These are phyloP conservation scores for Cymbidium sinense DNA, from an alignment of 106 monocot species.

Conservation along the genomic window DNA sequence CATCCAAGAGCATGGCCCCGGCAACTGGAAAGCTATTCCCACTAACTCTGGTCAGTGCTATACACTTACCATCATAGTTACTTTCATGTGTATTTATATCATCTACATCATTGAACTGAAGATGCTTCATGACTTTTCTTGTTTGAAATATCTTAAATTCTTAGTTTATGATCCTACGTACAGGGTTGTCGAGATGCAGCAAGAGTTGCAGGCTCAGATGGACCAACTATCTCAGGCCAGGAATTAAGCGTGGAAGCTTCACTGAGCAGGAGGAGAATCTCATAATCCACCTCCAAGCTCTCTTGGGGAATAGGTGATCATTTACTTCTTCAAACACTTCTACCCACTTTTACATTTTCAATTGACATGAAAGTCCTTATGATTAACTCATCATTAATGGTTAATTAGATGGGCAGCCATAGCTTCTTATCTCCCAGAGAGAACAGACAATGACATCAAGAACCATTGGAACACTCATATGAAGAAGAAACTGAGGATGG, in stretches of 20 bases:
- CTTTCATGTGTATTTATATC: no score
- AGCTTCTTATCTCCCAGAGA: constrained; percentile 7
- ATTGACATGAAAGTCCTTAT: no score
- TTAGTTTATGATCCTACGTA: not conserved
- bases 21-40: constrained; percentile 43
- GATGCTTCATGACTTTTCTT: no score
- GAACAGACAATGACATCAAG: constrained; percentile 9
- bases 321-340: not conserved
- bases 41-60: constrained; percentile 27
- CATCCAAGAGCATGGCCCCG: constrained; percentile 46
- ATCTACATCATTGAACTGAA: no score
- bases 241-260: constrained; percentile 86
- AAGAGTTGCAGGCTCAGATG: constrained; percentile 92
- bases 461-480: constrained; percentile 9
- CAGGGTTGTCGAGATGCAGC: constrained; percentile 85
- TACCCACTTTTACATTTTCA: not conserved
- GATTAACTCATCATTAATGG: not conserved
- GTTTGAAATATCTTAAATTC: no score
- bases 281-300: constrained; percentile 70
- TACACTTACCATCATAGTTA: no score
- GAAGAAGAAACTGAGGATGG: constrained; percentile 3
- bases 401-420: constrained; percentile 6
- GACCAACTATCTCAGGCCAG: constrained; percentile 86
- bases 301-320: constrained; percentile 62
- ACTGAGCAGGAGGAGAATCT: constrained; percentile 65